Evolutionary conservation across 257 asterid species (phyloP).

Genomic region (Nicotiana sylvestris): DNA sequence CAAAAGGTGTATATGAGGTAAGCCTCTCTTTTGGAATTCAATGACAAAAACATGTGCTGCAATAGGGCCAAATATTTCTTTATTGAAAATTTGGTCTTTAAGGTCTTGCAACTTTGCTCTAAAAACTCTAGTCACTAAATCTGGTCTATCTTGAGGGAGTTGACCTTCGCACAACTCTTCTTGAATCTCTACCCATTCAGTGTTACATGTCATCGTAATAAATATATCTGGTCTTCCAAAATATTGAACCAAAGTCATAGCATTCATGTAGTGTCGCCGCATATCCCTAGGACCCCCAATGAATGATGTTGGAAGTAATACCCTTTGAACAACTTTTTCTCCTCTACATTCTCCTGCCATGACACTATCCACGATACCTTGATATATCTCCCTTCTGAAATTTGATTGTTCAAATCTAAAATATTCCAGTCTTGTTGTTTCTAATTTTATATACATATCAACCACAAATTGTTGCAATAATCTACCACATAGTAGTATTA

Average conservation of each 20-base stretch:
- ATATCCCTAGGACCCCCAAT: conserved; percentile 10
- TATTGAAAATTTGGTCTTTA: neutral
- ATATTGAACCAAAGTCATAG: neutral
- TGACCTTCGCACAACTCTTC: neutral
- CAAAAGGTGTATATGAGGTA: neutral
- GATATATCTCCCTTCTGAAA: neutral
- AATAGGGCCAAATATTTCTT: neutral
- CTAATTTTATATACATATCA: neutral
- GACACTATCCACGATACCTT: neutral
- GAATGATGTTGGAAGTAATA: neutral
- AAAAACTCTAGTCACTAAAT: neutral
- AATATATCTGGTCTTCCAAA: neutral
- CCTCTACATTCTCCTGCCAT: neutral
- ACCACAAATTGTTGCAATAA: too few relatives aligned
- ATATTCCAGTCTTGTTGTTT: neutral
- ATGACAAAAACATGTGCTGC: neutral
- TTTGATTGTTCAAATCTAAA: neutral
- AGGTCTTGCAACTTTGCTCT: neutral
- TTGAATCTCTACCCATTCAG: neutral
- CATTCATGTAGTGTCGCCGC: neutral
- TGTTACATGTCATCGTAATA: neutral
- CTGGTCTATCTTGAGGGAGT: neutral
- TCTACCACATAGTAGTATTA: too few relatives aligned
- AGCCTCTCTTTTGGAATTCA: conserved; percentile 8
- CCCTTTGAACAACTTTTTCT: neutral